phyloP scores from a whole-genome alignment of 2,329 filamentous ascomycete species.

The Epichloe sibirici region DNA sequence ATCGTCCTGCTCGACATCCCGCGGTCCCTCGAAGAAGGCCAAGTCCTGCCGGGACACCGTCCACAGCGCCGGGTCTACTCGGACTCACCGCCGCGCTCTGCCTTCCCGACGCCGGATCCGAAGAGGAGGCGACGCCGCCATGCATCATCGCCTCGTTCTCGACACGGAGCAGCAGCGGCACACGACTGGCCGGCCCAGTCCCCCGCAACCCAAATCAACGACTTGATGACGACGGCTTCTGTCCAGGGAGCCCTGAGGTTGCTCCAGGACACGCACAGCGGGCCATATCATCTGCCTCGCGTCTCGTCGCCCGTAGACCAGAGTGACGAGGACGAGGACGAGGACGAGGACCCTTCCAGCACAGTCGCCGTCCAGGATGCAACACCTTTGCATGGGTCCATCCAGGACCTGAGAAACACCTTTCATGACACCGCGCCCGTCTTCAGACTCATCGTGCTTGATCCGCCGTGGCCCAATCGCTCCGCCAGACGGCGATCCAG shows the following conservation, averaged over 20 bases:
- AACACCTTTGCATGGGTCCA: slow-evolving; percentile 39
- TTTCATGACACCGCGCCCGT: slow-evolving; percentile 32
- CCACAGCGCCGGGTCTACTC: slow-evolving; percentile 33
- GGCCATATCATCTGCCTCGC: slow-evolving; percentile 37
- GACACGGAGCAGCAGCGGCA: not conserved
- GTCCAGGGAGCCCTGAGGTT: slow-evolving; percentile 31
- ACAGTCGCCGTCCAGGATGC: slow-evolving; percentile 20
- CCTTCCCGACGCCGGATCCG: slow-evolving; percentile 41
- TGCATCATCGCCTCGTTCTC: not conserved
- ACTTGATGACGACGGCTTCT: slow-evolving; percentile 39
- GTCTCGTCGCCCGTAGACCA: slow-evolving; percentile 9
- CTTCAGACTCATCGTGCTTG: slow-evolving; percentile 59
- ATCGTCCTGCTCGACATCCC: slow-evolving; percentile 57
- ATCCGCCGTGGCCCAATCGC: slow-evolving; percentile 73
- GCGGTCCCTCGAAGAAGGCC: slow-evolving; percentile 53
- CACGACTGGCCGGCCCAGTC: slow-evolving; percentile 22
- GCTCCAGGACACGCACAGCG: slow-evolving; percentile 22
- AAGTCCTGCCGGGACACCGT: slow-evolving; percentile 32
- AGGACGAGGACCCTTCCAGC: not conserved
- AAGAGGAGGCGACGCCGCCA: slow-evolving; percentile 1
- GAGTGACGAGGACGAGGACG: not conserved
- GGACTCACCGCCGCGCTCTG: slow-evolving; percentile 26
- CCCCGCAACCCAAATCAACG: slow-evolving; percentile 36
- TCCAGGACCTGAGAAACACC: slow-evolving; percentile 24
- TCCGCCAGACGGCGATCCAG: slow-evolving; percentile 51